Base-by-base conservation (phyloP, 2,329 filamentous ascomycete species). In the Dothideomycetes sp. region DNA sequence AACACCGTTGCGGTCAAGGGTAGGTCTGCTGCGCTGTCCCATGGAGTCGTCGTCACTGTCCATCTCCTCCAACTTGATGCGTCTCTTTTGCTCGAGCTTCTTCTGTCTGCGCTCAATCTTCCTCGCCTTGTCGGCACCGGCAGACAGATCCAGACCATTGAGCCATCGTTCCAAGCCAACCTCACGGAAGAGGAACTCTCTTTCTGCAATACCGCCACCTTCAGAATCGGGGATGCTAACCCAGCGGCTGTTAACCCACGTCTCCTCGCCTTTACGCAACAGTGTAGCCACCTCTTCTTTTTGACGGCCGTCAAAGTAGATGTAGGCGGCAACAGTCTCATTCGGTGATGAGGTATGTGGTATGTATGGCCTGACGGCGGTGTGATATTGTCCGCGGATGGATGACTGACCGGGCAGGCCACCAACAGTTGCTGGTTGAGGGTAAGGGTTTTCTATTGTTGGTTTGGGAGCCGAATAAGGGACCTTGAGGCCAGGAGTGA, bases 181-280 rank as follows among this genome's bases (percentile, higher is more conserved):
- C 61, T 98, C 91, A 41, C 89, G 84, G 64, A 98, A 98, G 48
- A 98, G 67, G 52, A 98, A 98, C 58, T 98, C 91, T 48, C 91
- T 79, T 67, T 98, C 91, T 19, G 91, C 91, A 34, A 98, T 75
- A 31, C 91, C 91, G 36, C 91, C 91, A 22, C 89, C 89, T 62
- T 96, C 89, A 17, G 81, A 77, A 19, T 88, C 81, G 3, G 89
- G 86, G 5, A 98, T 79, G 56, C 93, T 89, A 36, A 98, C 91
- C 91, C 91, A 98, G 52, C 91, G 75, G 41, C 87, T 95, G 56
- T 96, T 98, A 17, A 98, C 93, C 91, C 91, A 98, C 2, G 91
- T 98, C 64, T 98, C 91, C 58, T 96, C 91, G 17, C 91, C 89
- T 10, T 88, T 82, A 40, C 91, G 75, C 38, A 98, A 69, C 42